Evolutionary conservation across 208 protist genomes (phyloP), one percentile per base, ranked within the genome.

Genomic region (Novymonas esmeraldas): DNA sequence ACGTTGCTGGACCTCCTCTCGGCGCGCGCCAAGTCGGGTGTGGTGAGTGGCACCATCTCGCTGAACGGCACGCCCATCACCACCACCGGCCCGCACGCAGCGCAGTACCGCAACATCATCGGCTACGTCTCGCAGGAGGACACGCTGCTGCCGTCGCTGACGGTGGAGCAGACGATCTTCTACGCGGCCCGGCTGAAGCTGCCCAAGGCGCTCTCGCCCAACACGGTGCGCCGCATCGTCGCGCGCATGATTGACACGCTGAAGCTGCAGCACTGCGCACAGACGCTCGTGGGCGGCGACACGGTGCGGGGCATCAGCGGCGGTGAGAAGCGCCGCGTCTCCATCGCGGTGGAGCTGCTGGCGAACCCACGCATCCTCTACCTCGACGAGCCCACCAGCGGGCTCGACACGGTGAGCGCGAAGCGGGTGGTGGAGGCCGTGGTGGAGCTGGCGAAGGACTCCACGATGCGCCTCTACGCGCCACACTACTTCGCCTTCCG

Each of bases 51-150:
- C 10, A 65, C 64, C 26, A 80, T 95, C 34, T 48, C 64, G 7
- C 60, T 97, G 11, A 97, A 97, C 69, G 88, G 86, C 54, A 86
- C 85, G n/a, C 46, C 71, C 16, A 44, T 95, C 41, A 61, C 4
- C 52, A 62, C 64, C 3, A 74, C 52, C 14, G 59, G 68, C 26
- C 36, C 31, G 20, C 62, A 51, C 52, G 63, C 70, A 16, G 22
- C 63, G 14, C 60, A 80, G 69, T 98, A 96, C 78, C 78, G 85
- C 42, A 91, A 90, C 76, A 79, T 96, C 60, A 84, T 95, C 61
- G 93, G 92, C 39, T 97, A 97, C 63, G 93, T 97, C 16, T 95
- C 89, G 13, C 95, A 97, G 78, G 95, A 98, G 55, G 93, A 97
- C 78, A 95, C 85, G 20, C 79, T 98, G 9, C 78, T 97, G 68